These are phyloP conservation scores for Metschnikowia continentalis DNA, from an alignment of 805 yeast genomes.

Conservation along the genomic window DNA sequence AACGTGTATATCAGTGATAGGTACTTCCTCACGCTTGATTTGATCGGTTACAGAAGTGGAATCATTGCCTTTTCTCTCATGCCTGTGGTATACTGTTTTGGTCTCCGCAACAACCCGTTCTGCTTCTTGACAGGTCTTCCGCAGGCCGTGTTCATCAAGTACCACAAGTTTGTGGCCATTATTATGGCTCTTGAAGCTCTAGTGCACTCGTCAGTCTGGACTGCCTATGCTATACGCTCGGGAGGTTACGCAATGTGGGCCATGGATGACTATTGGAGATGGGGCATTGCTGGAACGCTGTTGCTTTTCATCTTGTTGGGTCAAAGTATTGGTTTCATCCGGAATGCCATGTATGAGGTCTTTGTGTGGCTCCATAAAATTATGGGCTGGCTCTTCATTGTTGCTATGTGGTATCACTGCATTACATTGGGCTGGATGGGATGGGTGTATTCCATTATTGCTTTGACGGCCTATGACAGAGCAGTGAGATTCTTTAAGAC, in stretches of 20 bases:
- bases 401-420: conserved; percentile 20
- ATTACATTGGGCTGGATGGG: conserved; percentile 18
- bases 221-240: conserved; percentile 13
- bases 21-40: conserved; percentile 17
- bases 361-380: conserved; percentile 14
- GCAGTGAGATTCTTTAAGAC: conserved; percentile 12
- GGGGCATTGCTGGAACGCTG: conserved; percentile 17
- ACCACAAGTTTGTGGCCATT: conserved; percentile 16
- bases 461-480: conserved; percentile 15
- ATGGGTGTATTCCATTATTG: conserved; percentile 18
- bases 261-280: conserved; percentile 16
- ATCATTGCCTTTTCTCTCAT: conserved; percentile 17
- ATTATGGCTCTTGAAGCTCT: conserved; percentile 16
- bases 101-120: conserved; percentile 18
- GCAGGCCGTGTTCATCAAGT: conserved; percentile 12
- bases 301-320: conserved; percentile 15
- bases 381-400: conserved; percentile 18
- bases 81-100: conserved; percentile 18
- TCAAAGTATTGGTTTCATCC: conserved; percentile 12
- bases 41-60: conserved; percentile 17
- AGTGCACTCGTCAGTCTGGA: conserved; percentile 17
- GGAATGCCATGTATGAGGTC: conserved; percentile 14
- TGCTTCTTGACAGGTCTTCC: conserved; percentile 16
- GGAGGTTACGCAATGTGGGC: conserved; percentile 15
- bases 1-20: conserved; percentile 13